phyloP scores from a whole-genome alignment of 768 basidiomycete species.

The Xerocomellus amylosporus region DNA sequence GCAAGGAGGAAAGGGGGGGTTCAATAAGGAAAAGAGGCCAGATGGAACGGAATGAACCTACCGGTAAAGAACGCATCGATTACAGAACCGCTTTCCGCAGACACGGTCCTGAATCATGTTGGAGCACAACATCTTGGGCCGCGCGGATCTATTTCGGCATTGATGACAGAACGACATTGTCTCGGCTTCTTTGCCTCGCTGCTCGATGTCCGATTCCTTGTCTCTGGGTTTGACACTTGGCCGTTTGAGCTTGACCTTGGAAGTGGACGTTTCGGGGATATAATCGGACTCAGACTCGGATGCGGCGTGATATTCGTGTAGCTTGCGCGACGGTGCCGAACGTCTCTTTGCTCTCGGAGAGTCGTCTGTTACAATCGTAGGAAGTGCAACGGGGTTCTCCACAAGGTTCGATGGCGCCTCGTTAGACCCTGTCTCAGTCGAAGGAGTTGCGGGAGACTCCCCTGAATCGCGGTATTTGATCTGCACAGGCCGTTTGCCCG shows the following conservation, averaged over 20 bases:
- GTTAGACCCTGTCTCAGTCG: neutral
- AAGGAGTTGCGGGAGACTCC: neutral
- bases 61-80: conserved; percentile 35
- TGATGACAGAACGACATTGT: conserved; percentile 35
- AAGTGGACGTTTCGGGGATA: conserved; percentile 7
- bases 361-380: neutral
- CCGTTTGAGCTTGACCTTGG: conserved; percentile 2
- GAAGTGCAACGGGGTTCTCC: neutral
- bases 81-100: conserved; percentile 37
- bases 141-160: conserved; percentile 26
- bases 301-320: neutral
- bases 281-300: conserved; percentile 17
- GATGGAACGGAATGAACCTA: conserved; percentile 11
- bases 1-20: neutral
- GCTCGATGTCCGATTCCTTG: neutral
- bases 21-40: conserved; percentile 4
- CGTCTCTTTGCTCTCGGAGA: neutral
- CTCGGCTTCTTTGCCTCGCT: neutral
- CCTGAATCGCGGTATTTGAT: conserved; percentile 30
- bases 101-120: conserved; percentile 9
- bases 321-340: conserved; percentile 18
- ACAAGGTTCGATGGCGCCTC: neutral
- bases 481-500: conserved; percentile 26
- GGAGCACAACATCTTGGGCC: conserved; percentile 39
- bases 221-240: neutral